phyloP scores from a whole-genome alignment of 352 stramenopile species.

The Pythium phragmiticola region DNA sequence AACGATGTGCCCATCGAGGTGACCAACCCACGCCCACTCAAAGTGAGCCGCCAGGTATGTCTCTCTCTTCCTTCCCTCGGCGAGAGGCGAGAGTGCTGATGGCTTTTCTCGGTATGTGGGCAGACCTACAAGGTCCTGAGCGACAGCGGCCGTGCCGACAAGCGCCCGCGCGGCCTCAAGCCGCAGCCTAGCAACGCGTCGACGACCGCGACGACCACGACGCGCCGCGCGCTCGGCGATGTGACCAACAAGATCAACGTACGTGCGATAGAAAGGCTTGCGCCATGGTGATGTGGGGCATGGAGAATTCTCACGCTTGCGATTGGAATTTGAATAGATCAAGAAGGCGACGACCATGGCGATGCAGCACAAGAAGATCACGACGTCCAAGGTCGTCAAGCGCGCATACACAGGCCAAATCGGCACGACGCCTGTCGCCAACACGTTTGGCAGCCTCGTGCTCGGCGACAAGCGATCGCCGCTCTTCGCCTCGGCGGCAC shows the following conservation, averaged over 20 bases:
- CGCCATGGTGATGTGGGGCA: background rate
- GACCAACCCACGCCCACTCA: conserved; percentile 40
- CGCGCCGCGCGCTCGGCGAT: conserved; percentile 56
- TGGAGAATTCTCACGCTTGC: background rate
- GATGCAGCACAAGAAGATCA: conserved; percentile 48
- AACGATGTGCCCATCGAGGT: conserved; percentile 57
- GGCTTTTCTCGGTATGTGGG: background rate
- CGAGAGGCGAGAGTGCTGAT: background rate
- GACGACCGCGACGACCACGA: conserved; percentile 8
- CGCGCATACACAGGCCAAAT: conserved; percentile 25
- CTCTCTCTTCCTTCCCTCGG: background rate
- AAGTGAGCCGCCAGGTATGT: conserved; percentile 43
- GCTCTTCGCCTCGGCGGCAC: conserved; percentile 14
- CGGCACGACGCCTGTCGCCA: conserved; percentile 34
- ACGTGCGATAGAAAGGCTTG: conserved; percentile 20
- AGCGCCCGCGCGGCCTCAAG: conserved; percentile 57
- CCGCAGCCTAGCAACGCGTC: conserved; percentile 21
- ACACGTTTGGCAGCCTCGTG: conserved; percentile 38
- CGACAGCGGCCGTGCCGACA: conserved; percentile 47
- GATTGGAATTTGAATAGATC: conserved; percentile 27
- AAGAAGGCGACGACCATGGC: conserved; percentile 62
- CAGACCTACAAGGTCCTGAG: conserved; percentile 49
- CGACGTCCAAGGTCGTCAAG: conserved; percentile 38
- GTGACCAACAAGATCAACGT: conserved; percentile 77
- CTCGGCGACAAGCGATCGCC: conserved; percentile 33